Evolutionary conservation across 2,329 filamentous ascomycete genomes (phyloP).

Genomic region (Fusarium begoniae): DNA sequence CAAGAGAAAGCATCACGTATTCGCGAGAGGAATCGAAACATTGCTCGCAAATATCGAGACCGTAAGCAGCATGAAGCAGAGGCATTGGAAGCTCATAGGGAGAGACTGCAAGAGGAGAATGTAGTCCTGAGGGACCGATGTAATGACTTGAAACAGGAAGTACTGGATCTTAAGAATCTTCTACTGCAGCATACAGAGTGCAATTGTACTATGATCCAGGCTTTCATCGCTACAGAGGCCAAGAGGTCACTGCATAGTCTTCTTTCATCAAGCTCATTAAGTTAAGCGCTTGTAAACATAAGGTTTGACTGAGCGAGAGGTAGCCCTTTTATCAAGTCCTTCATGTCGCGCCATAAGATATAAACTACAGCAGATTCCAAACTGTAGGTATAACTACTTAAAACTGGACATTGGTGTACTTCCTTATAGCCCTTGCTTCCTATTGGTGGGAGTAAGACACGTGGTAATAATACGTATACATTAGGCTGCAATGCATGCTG

Average conservation of each 20-base stretch:
- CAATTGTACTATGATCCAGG: neutral
- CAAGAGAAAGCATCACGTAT: neutral
- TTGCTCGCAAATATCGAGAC: neutral
- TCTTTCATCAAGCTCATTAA: neutral
- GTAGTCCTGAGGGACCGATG: fast-evolving
- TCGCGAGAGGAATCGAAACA: neutral
- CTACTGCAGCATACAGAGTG: neutral
- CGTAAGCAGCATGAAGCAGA: neutral
- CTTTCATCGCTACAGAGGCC: neutral
- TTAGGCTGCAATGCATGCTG: too few relatives aligned
- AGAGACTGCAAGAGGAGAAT: neutral
- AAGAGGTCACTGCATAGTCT: neutral
- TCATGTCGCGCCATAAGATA: too few relatives aligned
- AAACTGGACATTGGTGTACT: too few relatives aligned
- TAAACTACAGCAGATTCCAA: too few relatives aligned
- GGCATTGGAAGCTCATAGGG: fast-evolving
- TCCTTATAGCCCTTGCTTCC: too few relatives aligned
- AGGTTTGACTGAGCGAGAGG: too few relatives aligned
- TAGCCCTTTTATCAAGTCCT: too few relatives aligned
- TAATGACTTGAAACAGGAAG: neutral
- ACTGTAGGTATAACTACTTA: too few relatives aligned
- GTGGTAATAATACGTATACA: too few relatives aligned
- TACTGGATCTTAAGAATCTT: neutral
- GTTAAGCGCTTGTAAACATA: too few relatives aligned
- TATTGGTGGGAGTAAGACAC: too few relatives aligned